These are phyloP conservation scores for Fusarium gaditjirri DNA, from an alignment of 2,329 filamentous ascomycete genomes.

Conservation along the genomic window DNA sequence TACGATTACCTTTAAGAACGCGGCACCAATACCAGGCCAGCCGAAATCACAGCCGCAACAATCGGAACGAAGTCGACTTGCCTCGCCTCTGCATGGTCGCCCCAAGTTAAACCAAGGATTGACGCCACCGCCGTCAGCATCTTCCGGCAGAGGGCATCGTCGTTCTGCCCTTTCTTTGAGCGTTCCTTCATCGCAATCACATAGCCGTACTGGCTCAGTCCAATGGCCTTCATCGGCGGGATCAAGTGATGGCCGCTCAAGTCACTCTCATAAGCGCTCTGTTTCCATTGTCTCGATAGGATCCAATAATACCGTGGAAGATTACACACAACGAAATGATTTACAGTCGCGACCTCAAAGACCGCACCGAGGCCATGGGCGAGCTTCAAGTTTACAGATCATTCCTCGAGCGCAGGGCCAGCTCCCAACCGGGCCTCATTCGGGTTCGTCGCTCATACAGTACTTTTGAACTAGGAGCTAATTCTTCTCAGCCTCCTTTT, in stretches of 20 bases:
- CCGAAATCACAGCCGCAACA: conserved; percentile 41
- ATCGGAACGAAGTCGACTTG: conserved; percentile 50
- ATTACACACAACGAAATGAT: conserved; percentile 57
- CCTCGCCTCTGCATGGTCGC: conserved; percentile 57
- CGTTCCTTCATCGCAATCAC: conserved; percentile 58
- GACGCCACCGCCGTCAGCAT: conserved; percentile 56
- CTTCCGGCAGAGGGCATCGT: conserved; percentile 67
- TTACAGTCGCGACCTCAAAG: conserved; percentile 57
- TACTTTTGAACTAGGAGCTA: conserved; percentile 13
- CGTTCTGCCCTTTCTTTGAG: conserved; percentile 72
- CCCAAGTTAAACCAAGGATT: conserved; percentile 57
- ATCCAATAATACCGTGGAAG: conserved; percentile 62
- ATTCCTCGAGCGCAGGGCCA: conserved; percentile 50
- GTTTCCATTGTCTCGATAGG: conserved; percentile 86
- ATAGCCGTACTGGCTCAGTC: conserved; percentile 58
- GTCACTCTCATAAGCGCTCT: conserved; percentile 77
- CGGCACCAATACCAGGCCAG: conserved; percentile 61
- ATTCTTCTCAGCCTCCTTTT: conserved; percentile 48
- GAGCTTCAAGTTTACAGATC: conserved; percentile 86
- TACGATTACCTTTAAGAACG: conserved; percentile 95
- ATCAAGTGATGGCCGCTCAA: conserved; percentile 47
- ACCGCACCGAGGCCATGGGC: conserved; percentile 72
- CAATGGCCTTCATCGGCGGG: conserved; percentile 56
- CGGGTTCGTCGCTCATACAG: conserved; percentile 49
- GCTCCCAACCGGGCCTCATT: conserved; percentile 56